Evolutionary conservation across 2,329 filamentous ascomycete genomes (phyloP).

Genomic region (Aspergillus neoniger): DNA sequence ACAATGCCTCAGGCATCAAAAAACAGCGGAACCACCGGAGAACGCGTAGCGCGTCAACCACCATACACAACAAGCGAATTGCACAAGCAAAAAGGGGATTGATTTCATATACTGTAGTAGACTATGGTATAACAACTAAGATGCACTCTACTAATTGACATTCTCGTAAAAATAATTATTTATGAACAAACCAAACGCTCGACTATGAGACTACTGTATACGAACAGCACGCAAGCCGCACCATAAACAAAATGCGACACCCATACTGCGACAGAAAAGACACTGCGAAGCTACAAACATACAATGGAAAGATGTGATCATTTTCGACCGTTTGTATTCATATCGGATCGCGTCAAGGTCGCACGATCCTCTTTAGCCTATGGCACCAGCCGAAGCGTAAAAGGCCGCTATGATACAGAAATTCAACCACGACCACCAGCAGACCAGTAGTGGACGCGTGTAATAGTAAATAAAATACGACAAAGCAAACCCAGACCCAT

Average conservation of each 20-base stretch:
- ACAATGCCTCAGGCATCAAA: neutral
- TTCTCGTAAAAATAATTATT: no score
- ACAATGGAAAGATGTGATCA: neutral
- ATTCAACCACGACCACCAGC: conserved; percentile 42
- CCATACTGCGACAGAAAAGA: neutral
- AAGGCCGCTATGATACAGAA: conserved; percentile 48
- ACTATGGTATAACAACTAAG: no score
- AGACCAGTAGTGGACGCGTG: conserved; percentile 42
- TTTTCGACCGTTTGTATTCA: conserved; percentile 39
- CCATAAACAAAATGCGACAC: no score
- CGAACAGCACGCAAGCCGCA: no score
- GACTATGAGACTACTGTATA: no score
- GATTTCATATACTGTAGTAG: no score
- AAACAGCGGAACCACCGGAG: neutral
- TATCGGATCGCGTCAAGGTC: conserved; percentile 34
- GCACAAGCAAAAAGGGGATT: no score
- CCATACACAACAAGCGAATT: neutral
- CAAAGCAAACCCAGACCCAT: conserved; percentile 48
- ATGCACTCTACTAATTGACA: no score
- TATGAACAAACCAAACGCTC: no score
- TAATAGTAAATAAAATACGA: conserved; percentile 41
- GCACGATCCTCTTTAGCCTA: conserved; percentile 33
- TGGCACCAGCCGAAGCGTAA: conserved; percentile 39
- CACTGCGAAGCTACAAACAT: neutral
- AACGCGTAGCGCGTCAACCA: neutral